These are phyloP conservation scores for Globisporangium cystogenes DNA, from an alignment of 352 stramenopile species.

Conservation along the genomic window DNA sequence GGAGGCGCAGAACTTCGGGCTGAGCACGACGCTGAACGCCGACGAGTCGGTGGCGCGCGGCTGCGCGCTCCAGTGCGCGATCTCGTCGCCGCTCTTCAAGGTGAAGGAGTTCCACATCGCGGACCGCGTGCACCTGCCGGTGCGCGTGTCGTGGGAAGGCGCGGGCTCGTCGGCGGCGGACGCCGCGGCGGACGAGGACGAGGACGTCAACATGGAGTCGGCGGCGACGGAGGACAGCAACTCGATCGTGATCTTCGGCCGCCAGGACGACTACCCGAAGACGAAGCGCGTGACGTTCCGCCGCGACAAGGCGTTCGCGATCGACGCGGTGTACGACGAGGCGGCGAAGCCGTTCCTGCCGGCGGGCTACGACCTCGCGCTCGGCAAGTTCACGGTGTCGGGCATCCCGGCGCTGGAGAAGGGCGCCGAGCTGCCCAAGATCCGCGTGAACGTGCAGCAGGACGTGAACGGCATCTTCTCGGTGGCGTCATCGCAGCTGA, in stretches of 20 bases:
- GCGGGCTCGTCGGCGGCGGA: constrained; percentile 39
- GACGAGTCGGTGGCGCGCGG: constrained; percentile 97
- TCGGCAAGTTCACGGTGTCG: constrained; percentile 93
- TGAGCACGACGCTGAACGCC: constrained; percentile 99
- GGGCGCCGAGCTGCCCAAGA: constrained; percentile 76
- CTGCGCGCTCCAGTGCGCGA: constrained; percentile 97
- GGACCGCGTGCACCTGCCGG: constrained; percentile 88
- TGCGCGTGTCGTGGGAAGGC: constrained; percentile 93
- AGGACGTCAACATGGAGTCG: constrained; percentile 81
- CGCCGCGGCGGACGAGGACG: constrained; percentile 75
- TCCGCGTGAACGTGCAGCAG: constrained; percentile 97
- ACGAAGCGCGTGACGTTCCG: constrained; percentile 96
- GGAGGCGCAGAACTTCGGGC: constrained; percentile 93
- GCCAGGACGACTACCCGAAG: constrained; percentile 96
- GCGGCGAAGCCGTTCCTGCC: constrained; percentile 58
- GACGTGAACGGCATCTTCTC: constrained; percentile 96
- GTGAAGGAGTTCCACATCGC: constrained; percentile 90
- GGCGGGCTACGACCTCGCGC: constrained; percentile 60
- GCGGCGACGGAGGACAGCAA: constrained; percentile 51
- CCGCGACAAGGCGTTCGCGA: constrained; percentile 89
- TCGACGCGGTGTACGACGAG: constrained; percentile 90
- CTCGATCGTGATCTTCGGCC: constrained; percentile 94
- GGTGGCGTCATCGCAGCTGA: constrained; percentile 94
- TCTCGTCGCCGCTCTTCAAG: constrained; percentile 98
- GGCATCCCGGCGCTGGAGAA: constrained; percentile 76